Evolutionary conservation across 2,329 filamentous ascomycete species (phyloP).

Genomic region (Talaromyces sp.): DNA sequence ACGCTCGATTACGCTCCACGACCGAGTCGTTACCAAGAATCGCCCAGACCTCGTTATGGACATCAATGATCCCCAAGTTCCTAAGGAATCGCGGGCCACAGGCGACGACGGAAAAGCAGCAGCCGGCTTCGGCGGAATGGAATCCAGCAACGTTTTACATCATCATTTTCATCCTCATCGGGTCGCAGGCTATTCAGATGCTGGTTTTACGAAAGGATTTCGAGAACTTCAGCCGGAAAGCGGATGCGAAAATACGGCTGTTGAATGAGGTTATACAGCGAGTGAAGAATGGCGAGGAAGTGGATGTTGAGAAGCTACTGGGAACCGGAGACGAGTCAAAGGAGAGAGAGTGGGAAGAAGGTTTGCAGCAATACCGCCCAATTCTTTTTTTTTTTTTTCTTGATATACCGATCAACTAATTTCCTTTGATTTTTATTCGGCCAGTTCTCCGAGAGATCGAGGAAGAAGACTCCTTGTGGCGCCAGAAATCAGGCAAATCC

Average conservation of each 20-base stretch:
- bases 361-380: constrained; percentile 37
- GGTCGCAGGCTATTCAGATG: constrained; percentile 93
- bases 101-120: constrained; percentile 41
- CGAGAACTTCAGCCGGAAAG: constrained; percentile 64
- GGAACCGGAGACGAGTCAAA: constrained; percentile 70
- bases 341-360: constrained; percentile 85
- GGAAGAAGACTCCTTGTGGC: constrained; percentile 35
- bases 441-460: constrained; percentile 37
- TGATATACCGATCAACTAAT: background rate
- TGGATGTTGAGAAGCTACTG: constrained; percentile 77
- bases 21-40: constrained; percentile 43
- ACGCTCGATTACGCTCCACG: constrained; percentile 20
- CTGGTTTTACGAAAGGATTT: constrained; percentile 74
- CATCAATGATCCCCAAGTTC: constrained; percentile 60
- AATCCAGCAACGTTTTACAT: constrained; percentile 82
- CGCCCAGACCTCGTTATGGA: constrained; percentile 61
- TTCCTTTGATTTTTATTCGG: background rate
- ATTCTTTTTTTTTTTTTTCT: constrained; percentile 3
- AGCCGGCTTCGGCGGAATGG: constrained; percentile 59
- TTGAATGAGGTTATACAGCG: constrained; percentile 60
- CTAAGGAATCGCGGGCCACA: constrained; percentile 36
- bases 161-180: constrained; percentile 77
- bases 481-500: constrained; percentile 19
- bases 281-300: constrained; percentile 49
- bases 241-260: constrained; percentile 71